Conservation (phyloP, 345 rosid species). For the Salix viminalis region DNA sequence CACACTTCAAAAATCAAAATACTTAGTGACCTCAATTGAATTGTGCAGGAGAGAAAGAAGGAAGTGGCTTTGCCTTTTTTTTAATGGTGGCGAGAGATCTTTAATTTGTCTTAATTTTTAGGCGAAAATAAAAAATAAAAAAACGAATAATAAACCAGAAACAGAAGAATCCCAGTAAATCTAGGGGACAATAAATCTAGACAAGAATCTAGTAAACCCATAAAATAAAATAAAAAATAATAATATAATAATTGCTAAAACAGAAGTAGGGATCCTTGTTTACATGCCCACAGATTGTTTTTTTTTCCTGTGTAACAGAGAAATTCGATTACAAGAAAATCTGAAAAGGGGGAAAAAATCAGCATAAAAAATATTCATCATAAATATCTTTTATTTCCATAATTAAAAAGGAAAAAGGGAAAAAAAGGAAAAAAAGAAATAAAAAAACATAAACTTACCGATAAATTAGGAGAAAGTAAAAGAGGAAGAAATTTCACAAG, state of each 20-base stretch:
- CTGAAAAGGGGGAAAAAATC: background rate
- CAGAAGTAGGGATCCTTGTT: background rate
- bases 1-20: background rate
- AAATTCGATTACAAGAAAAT: background rate
- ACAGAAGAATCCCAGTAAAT: conserved; percentile 9
- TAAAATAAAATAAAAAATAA: background rate
- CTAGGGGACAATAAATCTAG: background rate
- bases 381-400: background rate
- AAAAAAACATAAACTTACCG: conserved; percentile 7
- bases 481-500: background rate
- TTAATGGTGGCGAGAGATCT: background rate
- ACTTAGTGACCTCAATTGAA: background rate
- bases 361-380: background rate
- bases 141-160: background rate
- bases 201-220: conserved; percentile 15
- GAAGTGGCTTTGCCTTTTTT: background rate
- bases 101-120: background rate
- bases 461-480: conserved; percentile 5
- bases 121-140: background rate
- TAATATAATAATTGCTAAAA: background rate
- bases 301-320: background rate
- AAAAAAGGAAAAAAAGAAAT: background rate
- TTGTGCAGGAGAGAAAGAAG: background rate
- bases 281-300: too few relatives aligned
- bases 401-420: background rate